Percentiles rank a stretch among this genome's conserved stretches.
phyloP scores from a whole-genome alignment of 345 rosid species.

The Euphorbia pulcherrima region DNA sequence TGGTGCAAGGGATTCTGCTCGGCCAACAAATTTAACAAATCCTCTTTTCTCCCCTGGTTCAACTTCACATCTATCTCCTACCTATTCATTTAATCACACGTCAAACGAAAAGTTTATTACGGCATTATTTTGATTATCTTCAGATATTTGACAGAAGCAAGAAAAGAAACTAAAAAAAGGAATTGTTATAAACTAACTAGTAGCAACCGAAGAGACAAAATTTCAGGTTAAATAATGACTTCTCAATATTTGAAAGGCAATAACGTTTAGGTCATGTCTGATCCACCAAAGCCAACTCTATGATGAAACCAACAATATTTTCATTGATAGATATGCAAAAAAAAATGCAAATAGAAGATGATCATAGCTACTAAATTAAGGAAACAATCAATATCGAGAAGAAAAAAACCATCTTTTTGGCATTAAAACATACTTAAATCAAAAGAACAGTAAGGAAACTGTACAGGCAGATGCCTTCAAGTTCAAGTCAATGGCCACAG shows the following conservation, averaged over 20 bases:
- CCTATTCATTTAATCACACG: constrained; percentile 31
- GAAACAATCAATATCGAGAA: no score
- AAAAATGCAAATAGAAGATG: no score
- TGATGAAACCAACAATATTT: background rate
- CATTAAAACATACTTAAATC: background rate
- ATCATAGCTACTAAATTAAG: no score
- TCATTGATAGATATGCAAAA: background rate
- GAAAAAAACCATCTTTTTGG: background rate
- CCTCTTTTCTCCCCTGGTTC: constrained; percentile 94
- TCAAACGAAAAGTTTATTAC: no score
- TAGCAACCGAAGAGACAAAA: background rate
- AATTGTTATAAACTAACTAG: background rate
- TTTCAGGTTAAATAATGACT: background rate
- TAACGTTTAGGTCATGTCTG: background rate
- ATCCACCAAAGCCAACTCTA: background rate
- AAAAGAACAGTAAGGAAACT: background rate
- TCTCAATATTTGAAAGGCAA: background rate
- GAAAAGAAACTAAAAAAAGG: background rate
- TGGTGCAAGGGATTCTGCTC: constrained; percentile 68
- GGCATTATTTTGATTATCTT: no score
- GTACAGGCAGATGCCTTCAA: background rate
- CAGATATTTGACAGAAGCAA: background rate
- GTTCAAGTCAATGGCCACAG: background rate
- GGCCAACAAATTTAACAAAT: constrained; percentile 69
- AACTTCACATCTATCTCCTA: constrained; percentile 89